Base-by-base conservation (phyloP, 345 rosid species). In the Geranium rotundifolium region DNA sequence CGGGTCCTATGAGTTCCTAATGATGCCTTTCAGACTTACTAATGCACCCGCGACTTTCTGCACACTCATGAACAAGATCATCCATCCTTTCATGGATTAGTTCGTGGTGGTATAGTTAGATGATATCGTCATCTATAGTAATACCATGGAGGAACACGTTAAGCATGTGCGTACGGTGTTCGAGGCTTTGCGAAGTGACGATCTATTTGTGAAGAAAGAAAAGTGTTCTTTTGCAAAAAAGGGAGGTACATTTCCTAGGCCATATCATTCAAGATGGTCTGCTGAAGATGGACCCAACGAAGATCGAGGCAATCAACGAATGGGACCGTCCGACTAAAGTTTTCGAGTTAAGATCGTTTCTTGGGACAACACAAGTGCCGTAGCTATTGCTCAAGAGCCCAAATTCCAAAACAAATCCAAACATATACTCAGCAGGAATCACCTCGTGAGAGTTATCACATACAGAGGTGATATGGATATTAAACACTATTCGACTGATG, bases 21-120 rank as follows among this genome's bases (percentile, higher is more conserved):
- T 41, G 50, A 41, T 9, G 50, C 50, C 50, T 1, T 41, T 41
- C 10, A 30, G 58, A 17, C 5, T 55, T 1, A 39, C 58, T 1
- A 62, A 62, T 41, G 18, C 67, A 16, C 67, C 49, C 0, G 7
- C 63, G 0, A 57, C 67, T 0, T 63, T 69, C 17, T 63, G 57
- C 9, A 63, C 34, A 19, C 5, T 19, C 2, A 57, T 18, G 56
- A 56, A 66, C 17, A 10, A 57, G 5, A 29, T 62, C 0, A 14
- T 49, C 6, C 18, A 50, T 1, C 9, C 55, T 2, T 31, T 31
- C 37, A 2, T 41, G 50, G 50, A 41, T 9, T 13, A 41, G 12
- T 41, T 12, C 14, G 0, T 62, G 6, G 37, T 62, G 0, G 39
- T 50, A 0, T 62, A 46, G 50, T 9, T 59, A 1, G 69, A 67